These are phyloP conservation scores for Desmodesmus armatus DNA, from an alignment of 139 green algal genomes.

Conservation along the genomic window DNA sequence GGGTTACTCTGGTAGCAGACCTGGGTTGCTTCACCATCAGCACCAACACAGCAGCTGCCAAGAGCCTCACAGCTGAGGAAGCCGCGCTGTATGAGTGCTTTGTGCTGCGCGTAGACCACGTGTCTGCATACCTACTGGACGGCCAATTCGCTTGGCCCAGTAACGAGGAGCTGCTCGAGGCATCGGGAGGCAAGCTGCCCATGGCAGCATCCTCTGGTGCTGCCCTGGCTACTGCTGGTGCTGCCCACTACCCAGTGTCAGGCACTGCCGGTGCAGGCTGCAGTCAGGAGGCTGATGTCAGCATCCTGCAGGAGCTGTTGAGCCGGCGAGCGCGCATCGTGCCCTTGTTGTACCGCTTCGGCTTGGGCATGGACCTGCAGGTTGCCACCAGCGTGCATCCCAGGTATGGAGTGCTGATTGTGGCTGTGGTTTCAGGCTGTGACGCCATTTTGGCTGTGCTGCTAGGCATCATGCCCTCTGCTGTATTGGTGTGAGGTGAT, in stretches of 20 bases:
- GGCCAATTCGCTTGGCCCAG: slow-evolving; percentile 59
- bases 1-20: slow-evolving; percentile 78
- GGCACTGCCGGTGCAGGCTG: not conserved
- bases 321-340: slow-evolving; percentile 46
- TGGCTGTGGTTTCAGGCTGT: too few species aligned
- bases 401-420: slow-evolving; percentile 32
- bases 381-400: slow-evolving; percentile 57
- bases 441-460: too few species aligned
- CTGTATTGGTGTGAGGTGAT: too few species aligned
- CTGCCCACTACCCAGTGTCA: not conserved
- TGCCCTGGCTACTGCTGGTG: not conserved
- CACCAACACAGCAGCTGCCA: slow-evolving; percentile 49
- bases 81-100: slow-evolving; percentile 86
- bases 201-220: slow-evolving; percentile 5
- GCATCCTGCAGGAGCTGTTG: slow-evolving; percentile 40
- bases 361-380: slow-evolving; percentile 53
- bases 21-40: slow-evolving; percentile 77
- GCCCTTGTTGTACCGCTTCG: slow-evolving; percentile 61
- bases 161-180: slow-evolving; percentile 11
- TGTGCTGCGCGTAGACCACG: slow-evolving; percentile 54
- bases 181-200: not conserved
- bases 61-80: slow-evolving; percentile 68
- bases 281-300: not conserved
- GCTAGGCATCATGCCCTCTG: too few species aligned
- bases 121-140: slow-evolving; percentile 79